Conservation (phyloP, 2,329 filamentous ascomycete species). For the Xenoacremonium recifei region DNA sequence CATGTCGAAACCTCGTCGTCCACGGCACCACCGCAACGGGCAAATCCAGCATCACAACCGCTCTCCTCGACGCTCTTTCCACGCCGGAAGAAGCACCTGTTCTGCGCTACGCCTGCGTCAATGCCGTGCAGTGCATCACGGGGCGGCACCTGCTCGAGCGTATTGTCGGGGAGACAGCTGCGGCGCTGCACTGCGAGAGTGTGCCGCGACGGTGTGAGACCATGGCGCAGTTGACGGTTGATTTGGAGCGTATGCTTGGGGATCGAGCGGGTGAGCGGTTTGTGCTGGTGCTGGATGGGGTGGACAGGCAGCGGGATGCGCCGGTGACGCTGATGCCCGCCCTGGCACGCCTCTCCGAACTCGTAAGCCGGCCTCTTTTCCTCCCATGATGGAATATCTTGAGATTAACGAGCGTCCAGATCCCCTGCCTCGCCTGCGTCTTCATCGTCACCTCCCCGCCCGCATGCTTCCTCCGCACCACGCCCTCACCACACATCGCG, state of each 20-base stretch:
- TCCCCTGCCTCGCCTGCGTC: conserved; percentile 73
- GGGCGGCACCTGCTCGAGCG: conserved; percentile 75
- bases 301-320: conserved; percentile 81
- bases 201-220: conserved; percentile 71
- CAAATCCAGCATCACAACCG: conserved; percentile 70
- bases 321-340: conserved; percentile 77
- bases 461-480: conserved; percentile 65
- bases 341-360: conserved; percentile 76
- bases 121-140: conserved; percentile 75
- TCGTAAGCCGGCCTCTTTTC: conserved; percentile 50
- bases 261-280: conserved; percentile 55
- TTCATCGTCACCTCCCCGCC: conserved; percentile 74
- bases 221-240: conserved; percentile 71
- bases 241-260: conserved; percentile 64
- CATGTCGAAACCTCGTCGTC: conserved; percentile 71
- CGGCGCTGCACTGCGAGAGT: conserved; percentile 47
- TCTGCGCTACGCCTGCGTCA: conserved; percentile 60
- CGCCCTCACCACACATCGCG: conserved; percentile 72
- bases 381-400: conserved; percentile 9
- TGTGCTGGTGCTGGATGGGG: conserved; percentile 81
- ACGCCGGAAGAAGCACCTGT: conserved; percentile 12
- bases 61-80: conserved; percentile 34
- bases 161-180: conserved; percentile 58
- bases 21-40: conserved; percentile 86
- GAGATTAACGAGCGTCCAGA: conserved; percentile 46